Conservation (phyloP, 305 asterid genomes). For the Fraxinus floribunda region DNA sequence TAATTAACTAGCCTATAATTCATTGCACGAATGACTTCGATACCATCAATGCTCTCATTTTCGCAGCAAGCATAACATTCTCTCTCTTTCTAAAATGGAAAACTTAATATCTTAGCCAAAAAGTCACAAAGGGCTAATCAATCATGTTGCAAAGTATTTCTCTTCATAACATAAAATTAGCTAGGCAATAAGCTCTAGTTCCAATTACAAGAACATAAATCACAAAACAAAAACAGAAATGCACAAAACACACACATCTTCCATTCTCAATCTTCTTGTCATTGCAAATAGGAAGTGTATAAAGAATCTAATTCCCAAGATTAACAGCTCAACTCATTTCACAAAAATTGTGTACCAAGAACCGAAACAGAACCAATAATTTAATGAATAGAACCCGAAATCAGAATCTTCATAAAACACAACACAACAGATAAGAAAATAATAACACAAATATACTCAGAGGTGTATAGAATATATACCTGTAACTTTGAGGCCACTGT, state of each 20-base stretch:
- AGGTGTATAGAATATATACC: constrained; percentile 35
- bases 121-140: background rate
- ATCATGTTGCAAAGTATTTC: background rate
- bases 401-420: background rate
- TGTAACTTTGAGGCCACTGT: constrained; percentile 96
- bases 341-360: background rate
- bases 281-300: background rate
- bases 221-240: background rate
- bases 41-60: background rate
- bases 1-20: background rate
- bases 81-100: background rate
- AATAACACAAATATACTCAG: background rate
- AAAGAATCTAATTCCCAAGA: background rate
- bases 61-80: background rate
- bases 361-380: background rate
- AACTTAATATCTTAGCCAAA: background rate
- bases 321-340: background rate
- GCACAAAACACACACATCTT: background rate
- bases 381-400: background rate
- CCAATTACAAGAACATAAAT: background rate
- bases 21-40: background rate
- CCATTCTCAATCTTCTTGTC: background rate
- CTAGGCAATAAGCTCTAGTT: background rate
- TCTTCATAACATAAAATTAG: background rate
- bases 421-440: background rate